A percentile compares a stretch with the other conserved stretches of the same genome.
Evolutionary conservation across 108 stramenopile species (phyloP).

Genomic region (Nannochloropsis gaditana): DNA sequence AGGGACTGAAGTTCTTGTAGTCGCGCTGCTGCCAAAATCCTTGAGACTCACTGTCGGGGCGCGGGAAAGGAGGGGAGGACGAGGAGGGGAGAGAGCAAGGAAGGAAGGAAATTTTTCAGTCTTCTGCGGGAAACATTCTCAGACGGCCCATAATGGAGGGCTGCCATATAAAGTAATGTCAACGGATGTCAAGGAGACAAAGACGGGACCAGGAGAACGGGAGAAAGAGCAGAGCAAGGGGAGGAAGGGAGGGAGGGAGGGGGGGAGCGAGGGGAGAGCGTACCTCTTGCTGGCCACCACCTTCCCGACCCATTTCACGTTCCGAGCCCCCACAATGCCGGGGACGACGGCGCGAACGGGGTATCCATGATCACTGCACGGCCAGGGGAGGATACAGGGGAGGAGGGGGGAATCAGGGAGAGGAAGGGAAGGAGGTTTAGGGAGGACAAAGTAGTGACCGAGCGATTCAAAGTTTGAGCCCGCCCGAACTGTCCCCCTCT

Average conservation of each 20-base stretch:
- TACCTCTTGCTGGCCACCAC: slow-evolving; percentile 42
- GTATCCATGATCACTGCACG: slow-evolving; percentile 82
- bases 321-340: slow-evolving; percentile 69
- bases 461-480: too few relatives aligned
- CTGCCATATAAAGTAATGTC: too few relatives aligned
- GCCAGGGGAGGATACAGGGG: too few relatives aligned
- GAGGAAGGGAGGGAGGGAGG: not conserved
- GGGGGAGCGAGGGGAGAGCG: not conserved
- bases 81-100: not conserved
- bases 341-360: slow-evolving; percentile 91
- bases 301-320: slow-evolving; percentile 67
- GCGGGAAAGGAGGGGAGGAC: not conserved
- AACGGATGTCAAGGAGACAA: too few relatives aligned
- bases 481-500: too few relatives aligned
- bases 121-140: not conserved
- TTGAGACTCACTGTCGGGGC: slow-evolving; percentile 44
- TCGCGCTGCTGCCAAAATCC: slow-evolving; percentile 61
- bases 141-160: too few relatives aligned
- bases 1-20: slow-evolving; percentile 50
- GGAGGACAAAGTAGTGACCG: not conserved
- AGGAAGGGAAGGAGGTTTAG: not conserved
- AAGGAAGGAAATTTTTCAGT: not conserved
- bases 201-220: not conserved
- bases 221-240: not conserved
- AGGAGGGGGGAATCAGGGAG: not conserved